phyloP scores from a whole-genome alignment of 305 asterid genomes.

The Withania somnifera region DNA sequence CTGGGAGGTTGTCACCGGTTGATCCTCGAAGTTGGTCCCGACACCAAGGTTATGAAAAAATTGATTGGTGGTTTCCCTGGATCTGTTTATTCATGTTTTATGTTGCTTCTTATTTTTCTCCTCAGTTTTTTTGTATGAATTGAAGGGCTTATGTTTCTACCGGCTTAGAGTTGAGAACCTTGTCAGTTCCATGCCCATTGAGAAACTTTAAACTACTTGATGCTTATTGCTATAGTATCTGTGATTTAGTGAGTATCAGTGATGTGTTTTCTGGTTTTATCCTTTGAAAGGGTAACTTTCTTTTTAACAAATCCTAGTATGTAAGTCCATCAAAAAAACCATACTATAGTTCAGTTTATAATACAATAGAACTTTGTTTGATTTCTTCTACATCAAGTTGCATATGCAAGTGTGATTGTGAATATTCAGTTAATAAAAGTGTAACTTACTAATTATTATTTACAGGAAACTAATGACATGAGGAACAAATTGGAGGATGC shows the following conservation, averaged over 20 bases:
- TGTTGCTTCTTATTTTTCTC: too few relatives aligned
- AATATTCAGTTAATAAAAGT: neutral
- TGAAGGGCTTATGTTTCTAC: too few relatives aligned
- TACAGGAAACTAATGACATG: constrained; percentile 44
- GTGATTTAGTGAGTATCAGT: neutral
- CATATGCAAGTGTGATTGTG: neutral
- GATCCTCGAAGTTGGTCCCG: too few relatives aligned
- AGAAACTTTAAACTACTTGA: neutral
- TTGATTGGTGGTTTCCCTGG: too few relatives aligned
- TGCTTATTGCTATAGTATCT: neutral
- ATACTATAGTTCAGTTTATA: too few relatives aligned
- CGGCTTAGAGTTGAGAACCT: neutral
- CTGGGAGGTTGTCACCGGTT: too few relatives aligned
- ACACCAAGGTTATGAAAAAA: too few relatives aligned
- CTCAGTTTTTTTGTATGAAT: too few relatives aligned
- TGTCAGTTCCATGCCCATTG: neutral
- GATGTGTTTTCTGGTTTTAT: neutral
- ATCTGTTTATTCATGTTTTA: too few relatives aligned
- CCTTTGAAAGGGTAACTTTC: neutral
- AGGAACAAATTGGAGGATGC: constrained; percentile 46
- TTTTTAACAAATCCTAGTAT: neutral
- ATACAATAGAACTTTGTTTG: neutral
- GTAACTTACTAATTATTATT: neutral
- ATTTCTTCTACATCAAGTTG: neutral
- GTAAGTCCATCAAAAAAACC: neutral